Evolutionary conservation across 2,329 filamentous ascomycete genomes (phyloP).

Genomic region (Cryphonectria carpinicola): DNA sequence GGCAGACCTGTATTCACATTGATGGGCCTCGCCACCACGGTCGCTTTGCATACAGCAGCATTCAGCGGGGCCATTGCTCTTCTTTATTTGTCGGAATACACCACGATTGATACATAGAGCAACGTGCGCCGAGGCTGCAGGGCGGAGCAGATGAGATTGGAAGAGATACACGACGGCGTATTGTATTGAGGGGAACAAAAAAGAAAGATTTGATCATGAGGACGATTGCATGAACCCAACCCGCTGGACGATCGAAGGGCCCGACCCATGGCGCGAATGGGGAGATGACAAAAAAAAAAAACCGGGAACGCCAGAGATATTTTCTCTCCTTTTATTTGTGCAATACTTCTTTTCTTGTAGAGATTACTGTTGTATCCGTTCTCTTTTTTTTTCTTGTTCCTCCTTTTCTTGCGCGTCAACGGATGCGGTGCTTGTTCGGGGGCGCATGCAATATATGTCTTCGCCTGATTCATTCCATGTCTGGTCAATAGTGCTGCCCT

Average conservation of each 20-base stretch:
- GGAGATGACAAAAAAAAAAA: background rate
- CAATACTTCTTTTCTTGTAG: constrained; percentile 25
- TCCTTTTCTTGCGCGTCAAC: background rate
- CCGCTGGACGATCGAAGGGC: constrained; percentile 14
- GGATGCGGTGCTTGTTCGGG: background rate
- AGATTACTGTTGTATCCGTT: background rate
- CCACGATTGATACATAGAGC: constrained; percentile 18
- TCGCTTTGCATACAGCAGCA: constrained; percentile 22
- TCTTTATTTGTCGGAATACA: background rate
- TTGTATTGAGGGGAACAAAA: constrained; percentile 14
- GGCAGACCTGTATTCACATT: background rate
- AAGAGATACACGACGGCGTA: constrained; percentile 17
- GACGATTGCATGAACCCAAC: constrained; percentile 18
- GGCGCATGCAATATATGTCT: background rate
- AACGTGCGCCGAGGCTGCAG: background rate
- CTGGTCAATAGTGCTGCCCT: background rate
- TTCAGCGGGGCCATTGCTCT: constrained; percentile 6
- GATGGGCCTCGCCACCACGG: background rate
- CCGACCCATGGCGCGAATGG: background rate
- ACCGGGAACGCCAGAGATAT: background rate
- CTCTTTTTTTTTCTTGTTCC: background rate
- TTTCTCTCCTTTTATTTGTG: background rate
- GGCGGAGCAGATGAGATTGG: background rate
- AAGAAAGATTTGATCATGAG: constrained; percentile 11
- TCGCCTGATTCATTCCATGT: background rate